Evolutionary conservation across 2,329 filamentous ascomycete genomes (phyloP), one percentile per base, ranked within the genome.

Genomic region (Penicillium sp.): DNA sequence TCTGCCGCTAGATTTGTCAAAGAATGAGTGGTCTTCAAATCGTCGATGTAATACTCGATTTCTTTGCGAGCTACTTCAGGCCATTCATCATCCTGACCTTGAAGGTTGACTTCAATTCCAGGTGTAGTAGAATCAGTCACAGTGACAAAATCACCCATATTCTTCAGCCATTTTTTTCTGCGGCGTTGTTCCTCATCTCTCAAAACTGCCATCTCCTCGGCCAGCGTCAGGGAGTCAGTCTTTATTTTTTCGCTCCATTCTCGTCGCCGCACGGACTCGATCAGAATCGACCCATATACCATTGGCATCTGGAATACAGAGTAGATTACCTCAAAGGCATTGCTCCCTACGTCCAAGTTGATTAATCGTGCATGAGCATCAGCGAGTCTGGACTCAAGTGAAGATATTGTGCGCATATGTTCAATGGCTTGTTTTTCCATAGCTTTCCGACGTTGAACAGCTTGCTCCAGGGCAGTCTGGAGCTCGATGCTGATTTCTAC

Each of bases 171-270:
- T 67, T 89, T 95, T 65, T 88, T 89, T 42, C 94, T 84, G 47
- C 94, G 82, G 64, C 93, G 91, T 47, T 90, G 84, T 70, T 99
- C 94, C 72, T 97, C 94, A 57, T 97, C 92, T 67, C 94, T 90
- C 60, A 95, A 93, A 0, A 90, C 79, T 1, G 91, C 90, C 82
- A 97, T 90, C 68, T 97, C 93, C 70, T 97, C 95, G 26, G 91
- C 91, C 26, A 99, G 77, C 0, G 88, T 90, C 2, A 89, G 86
- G 0, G 93, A 94, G 66, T 97, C 94, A 2, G 84, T 82, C 68
- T 88, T 90, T 71, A 97, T 88, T 73, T 96, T 96, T 48, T 96
- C 90, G 11, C 84, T 85, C 92, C 94, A 99, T 74, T 97, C 92
- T 32, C 86, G 86, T 19, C 94, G 86, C 53, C 90, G 84, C 38